Conservation (phyloP, 805 yeast species). For the Candida qinlingensis region DNA sequence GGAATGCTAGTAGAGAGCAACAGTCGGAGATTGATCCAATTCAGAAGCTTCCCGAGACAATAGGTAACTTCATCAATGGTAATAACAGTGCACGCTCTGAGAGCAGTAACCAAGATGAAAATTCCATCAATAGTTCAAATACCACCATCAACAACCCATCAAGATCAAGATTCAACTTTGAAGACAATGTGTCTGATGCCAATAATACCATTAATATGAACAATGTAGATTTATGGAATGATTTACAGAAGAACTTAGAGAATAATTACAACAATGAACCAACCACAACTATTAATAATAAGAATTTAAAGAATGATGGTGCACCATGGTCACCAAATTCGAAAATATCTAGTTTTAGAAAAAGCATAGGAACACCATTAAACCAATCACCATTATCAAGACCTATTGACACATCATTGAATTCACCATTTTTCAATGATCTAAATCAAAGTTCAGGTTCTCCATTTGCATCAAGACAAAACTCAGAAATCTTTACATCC, state of each 20-base stretch:
- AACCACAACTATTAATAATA: neutral
- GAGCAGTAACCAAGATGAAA: conserved; percentile 1
- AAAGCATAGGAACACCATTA: conserved; percentile 13
- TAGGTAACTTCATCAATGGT: conserved; percentile 2
- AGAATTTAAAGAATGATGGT: conserved; percentile 3
- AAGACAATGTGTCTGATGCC: neutral
- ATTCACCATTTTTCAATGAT: conserved; percentile 8
- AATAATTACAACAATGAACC: neutral
- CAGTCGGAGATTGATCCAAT: conserved; percentile 3
- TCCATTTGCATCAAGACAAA: conserved; percentile 10
- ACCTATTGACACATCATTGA: conserved; percentile 12
- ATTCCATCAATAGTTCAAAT: neutral
- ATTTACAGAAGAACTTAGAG: neutral
- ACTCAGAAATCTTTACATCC: conserved; percentile 8
- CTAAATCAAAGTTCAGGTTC: neutral
- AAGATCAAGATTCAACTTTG: conserved; percentile 8
- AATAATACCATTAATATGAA: neutral
- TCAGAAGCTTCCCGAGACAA: conserved; percentile 5
- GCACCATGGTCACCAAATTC: conserved; percentile 22
- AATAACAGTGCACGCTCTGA: conserved; percentile 3
- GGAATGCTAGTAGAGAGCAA: neutral
- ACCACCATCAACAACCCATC: conserved; percentile 1
- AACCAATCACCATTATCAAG: conserved; percentile 21
- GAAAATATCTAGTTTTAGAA: conserved; percentile 24
- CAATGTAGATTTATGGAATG: conserved; percentile 3